Base-by-base conservation (phyloP, 2,329 filamentous ascomycete species). In the Alternaria gaisen region DNA sequence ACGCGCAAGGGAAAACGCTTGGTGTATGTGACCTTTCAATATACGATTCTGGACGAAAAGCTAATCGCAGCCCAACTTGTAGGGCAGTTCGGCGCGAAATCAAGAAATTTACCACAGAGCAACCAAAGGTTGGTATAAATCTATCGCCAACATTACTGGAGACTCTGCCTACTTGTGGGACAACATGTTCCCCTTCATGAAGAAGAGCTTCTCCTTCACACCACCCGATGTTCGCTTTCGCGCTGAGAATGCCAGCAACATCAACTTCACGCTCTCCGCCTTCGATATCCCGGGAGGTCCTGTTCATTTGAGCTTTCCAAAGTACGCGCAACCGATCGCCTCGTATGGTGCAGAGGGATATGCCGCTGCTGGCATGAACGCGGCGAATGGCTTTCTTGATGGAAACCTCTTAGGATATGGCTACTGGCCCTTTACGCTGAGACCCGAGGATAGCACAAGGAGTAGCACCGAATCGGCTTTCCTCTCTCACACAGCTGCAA, bases 171-270 rank as follows among this genome's bases (percentile, higher is more conserved):
- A 69, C 42, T 65, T 62, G 1, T 76, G 61, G 61, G 67, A 71
- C 5, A 69, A 69, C 24, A 56, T 75, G 18, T 52, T 65, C 11
- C 67, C 67, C 4, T 75, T 68, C 42, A 73, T 73, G 55, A 59
- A 69, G 40, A 73, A 72, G 53, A 70, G 66, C 26, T 67, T 74
- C 24, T 68, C 63, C 22, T 74, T 76, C 46, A 74, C 69, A 4
- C 50, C 61, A 5, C 73, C 75, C 5, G 52, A 73, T 10, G 12
- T 32, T 24, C 43, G 38, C 12, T 57, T 52, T n/a, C 60, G 63
- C 12, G 50, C 46, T 20, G 48, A 55, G 46, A 64, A 53, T 8
- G 44, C 44, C 22, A 57, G 28, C 11, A 48, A 38, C 14, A 53
- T 60, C 9, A 62, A 62, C 22, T 64, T 48, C n/a, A 61, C 53